Percentiles rank a stretch among this genome's conserved stretches.
Evolutionary conservation across 352 stramenopile genomes (phyloP).

Genomic region (Phytophthora sp.): DNA sequence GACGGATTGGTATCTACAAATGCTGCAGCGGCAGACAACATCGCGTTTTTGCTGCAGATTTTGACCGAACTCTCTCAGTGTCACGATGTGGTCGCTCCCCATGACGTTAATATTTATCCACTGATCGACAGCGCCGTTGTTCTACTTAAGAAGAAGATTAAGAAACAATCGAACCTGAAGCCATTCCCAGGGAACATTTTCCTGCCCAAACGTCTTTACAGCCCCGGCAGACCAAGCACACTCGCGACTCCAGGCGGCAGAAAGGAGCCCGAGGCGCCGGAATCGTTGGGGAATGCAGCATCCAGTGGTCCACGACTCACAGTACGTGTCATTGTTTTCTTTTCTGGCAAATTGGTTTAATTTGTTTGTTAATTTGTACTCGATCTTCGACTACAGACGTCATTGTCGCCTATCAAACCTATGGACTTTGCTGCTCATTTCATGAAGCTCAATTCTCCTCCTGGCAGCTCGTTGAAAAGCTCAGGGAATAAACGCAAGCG

Average conservation of each 20-base stretch:
- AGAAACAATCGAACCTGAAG: conserved; percentile 86
- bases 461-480: conserved; percentile 45
- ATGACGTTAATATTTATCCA: conserved; percentile 59
- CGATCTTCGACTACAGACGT: conserved; percentile 47
- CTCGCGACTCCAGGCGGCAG: conserved; percentile 24
- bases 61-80: conserved; percentile 77
- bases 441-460: conserved; percentile 66
- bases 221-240: conserved; percentile 28
- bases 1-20: conserved; percentile 69
- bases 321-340: conserved; percentile 41
- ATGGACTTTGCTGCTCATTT: conserved; percentile 58
- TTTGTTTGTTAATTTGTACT: conserved; percentile 10
- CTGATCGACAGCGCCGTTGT: conserved; percentile 62
- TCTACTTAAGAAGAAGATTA: conserved; percentile 85
- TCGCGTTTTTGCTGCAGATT: conserved; percentile 87
- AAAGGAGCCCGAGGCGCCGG: conserved; percentile 36
- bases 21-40: conserved; percentile 72
- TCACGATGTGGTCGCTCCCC: conserved; percentile 58
- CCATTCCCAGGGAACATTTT: conserved; percentile 86
- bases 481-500: conserved; percentile 52
- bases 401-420: conserved; percentile 78
- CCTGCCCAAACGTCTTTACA: conserved; percentile 76
- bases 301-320: conserved; percentile 42
- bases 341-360: background rate
- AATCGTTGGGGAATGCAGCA: conserved; percentile 18